Evolutionary conservation across 176 grass and related monocot species (phyloP).

Genomic region (Pontederia paniculata): DNA sequence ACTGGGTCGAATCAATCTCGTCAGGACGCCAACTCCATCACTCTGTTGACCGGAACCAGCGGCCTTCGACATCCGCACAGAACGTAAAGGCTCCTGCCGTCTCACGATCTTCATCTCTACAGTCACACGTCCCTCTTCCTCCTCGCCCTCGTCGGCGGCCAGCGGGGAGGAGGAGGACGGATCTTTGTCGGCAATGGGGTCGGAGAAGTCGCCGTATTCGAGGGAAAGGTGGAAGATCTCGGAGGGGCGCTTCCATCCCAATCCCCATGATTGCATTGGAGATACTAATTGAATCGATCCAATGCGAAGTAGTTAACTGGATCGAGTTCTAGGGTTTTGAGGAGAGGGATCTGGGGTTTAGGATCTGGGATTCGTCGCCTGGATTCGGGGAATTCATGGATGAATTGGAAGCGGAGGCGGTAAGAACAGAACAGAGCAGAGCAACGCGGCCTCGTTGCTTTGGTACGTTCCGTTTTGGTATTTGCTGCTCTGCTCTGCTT

Average conservation of each 20-base stretch:
- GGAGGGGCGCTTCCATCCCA: slow-evolving; percentile 94
- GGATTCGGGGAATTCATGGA: background rate
- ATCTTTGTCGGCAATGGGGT: slow-evolving; percentile 17
- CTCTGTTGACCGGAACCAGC: slow-evolving; percentile 53
- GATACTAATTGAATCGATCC: background rate
- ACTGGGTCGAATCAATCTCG: slow-evolving; percentile 60
- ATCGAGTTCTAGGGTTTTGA: background rate
- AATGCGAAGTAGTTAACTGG: no score
- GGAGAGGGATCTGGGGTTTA: slow-evolving; percentile 2
- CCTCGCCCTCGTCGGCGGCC: slow-evolving; percentile 8
- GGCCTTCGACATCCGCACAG: slow-evolving; percentile 49
- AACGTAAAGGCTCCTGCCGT: slow-evolving; percentile 61
- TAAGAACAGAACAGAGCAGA: background rate
- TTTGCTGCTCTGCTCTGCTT: no score
- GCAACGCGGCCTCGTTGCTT: no score
- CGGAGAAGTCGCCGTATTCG: slow-evolving; percentile 59
- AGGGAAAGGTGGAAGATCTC: slow-evolving; percentile 97
- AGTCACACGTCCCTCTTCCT: slow-evolving; percentile 16
- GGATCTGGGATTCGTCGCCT: slow-evolving; percentile 1
- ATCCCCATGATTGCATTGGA: slow-evolving; percentile 79
- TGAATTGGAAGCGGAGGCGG: background rate
- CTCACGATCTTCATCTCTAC: slow-evolving; percentile 67
- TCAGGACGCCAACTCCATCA: slow-evolving; percentile 62
- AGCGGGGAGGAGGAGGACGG: slow-evolving; percentile 4
- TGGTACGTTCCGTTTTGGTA: no score